Conservation (phyloP, 2,329 filamentous ascomycete genomes). For the Phaeomoniella chlamydospora region DNA sequence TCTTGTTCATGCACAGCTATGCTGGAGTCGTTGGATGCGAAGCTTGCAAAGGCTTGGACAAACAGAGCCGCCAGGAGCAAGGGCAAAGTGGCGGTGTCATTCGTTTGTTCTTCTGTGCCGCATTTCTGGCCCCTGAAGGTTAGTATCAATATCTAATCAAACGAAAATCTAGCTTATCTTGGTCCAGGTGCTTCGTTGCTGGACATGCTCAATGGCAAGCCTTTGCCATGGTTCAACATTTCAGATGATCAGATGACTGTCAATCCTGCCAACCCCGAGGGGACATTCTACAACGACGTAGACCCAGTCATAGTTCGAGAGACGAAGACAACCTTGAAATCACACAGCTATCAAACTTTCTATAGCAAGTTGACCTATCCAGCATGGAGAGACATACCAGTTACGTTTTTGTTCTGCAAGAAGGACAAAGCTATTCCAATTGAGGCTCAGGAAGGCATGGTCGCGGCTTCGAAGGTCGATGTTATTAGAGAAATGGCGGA, state of each 20-base stretch:
- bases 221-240: no score
- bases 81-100: slow-evolving; percentile 1
- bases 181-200: no score
- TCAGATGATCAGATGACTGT: no score
- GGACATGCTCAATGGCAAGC: no score
- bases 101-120: slow-evolving; percentile 1
- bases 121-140: not conserved
- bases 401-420: slow-evolving; percentile 17
- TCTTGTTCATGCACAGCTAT: slow-evolving; percentile 10
- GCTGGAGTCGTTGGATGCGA: slow-evolving; percentile 8
- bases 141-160: no score
- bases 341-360: no score
- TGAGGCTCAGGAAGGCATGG: slow-evolving; percentile 13
- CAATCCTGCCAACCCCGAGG: no score
- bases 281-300: no score
- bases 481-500: slow-evolving; percentile 2
- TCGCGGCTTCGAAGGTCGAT: no score
- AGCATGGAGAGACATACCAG: slow-evolving; percentile 3
- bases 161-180: no score
- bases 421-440: slow-evolving; percentile 15
- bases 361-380: slow-evolving; percentile 13
- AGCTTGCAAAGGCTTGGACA: slow-evolving; percentile 6
- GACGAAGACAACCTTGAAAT: no score
- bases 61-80: not conserved
- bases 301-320: slow-evolving; percentile 1